phyloP scores from a whole-genome alignment of 2,329 filamentous ascomycete species.

The Penicillium expansum region DNA sequence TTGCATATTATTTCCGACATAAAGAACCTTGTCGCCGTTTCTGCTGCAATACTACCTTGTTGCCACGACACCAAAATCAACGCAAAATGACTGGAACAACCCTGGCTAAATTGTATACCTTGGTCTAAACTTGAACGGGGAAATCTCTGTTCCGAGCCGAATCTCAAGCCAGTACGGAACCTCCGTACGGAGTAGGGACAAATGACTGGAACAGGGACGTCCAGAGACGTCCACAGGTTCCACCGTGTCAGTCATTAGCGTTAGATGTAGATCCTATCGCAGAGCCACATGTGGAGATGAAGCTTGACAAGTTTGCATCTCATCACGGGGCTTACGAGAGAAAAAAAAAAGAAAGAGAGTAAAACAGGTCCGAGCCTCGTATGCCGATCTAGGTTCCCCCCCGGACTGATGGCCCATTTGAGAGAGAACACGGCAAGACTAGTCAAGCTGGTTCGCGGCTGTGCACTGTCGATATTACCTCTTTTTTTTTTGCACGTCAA shows the following conservation, averaged over 20 bases:
- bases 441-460: background rate
- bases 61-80: too few species aligned
- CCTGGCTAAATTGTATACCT: background rate
- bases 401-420: slow-evolving; percentile 4
- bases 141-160: slow-evolving; percentile 16
- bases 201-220: background rate
- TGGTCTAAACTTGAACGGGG: slow-evolving; percentile 8
- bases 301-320: slow-evolving; percentile 6
- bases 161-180: slow-evolving; percentile 7
- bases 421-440: background rate
- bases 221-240: slow-evolving; percentile 2
- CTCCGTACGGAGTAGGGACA: background rate
- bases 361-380: background rate
- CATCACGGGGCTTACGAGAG: background rate
- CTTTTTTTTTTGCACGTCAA: background rate
- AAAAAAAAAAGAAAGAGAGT: background rate
- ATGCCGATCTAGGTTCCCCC: slow-evolving; percentile 8
- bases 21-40: background rate
- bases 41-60: background rate
- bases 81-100: too few species aligned
- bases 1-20: background rate
- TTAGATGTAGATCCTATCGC: background rate
- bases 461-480: background rate
- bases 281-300: slow-evolving; percentile 6
- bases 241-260: background rate